phyloP scores from a whole-genome alignment of 139 green algal species.

The Haematococcus lacustris region DNA sequence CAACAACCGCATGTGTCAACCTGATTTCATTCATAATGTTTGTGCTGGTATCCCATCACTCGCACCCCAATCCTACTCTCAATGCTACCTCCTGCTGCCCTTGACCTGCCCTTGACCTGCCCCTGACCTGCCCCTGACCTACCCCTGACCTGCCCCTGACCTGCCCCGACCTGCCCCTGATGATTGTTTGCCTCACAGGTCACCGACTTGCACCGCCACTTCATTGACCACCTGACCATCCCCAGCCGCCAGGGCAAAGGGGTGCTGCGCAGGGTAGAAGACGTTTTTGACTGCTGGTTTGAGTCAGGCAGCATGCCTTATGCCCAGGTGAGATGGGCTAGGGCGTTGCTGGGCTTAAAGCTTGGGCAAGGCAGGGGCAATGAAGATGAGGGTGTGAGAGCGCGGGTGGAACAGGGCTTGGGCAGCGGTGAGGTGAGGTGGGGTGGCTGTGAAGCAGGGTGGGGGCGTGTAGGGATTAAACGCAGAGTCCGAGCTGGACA shows the following conservation, averaged over 20 bases:
- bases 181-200: slow-evolving; percentile 42
- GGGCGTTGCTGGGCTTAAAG: too few relatives aligned
- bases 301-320: slow-evolving; percentile 97
- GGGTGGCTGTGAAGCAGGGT: too few relatives aligned
- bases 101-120: too few relatives aligned
- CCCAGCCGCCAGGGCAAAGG: slow-evolving; percentile 53
- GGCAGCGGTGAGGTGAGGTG: neutral
- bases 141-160: too few relatives aligned
- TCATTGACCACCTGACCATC: slow-evolving; percentile 97
- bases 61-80: too few relatives aligned
- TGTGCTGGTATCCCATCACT: too few relatives aligned
- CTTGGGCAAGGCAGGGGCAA: neutral
- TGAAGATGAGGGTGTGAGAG: neutral
- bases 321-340: slow-evolving; percentile 50
- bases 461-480: too few relatives aligned
- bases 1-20: too few relatives aligned
- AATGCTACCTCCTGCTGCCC: neutral
- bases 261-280: slow-evolving; percentile 75
- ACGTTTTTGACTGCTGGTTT: slow-evolving; percentile 99
- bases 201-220: slow-evolving; percentile 94
- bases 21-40: too few relatives aligned
- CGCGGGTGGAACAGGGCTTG: neutral
- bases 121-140: too few relatives aligned
- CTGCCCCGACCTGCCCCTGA: too few relatives aligned
- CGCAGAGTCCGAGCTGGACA: too few relatives aligned